A percentile compares a stretch with the other conserved stretches of the same genome.
Evolutionary conservation across 495 filamentous ascomycete genomes (phyloP).

Genomic region (Lasiosphaeria hispida): DNA sequence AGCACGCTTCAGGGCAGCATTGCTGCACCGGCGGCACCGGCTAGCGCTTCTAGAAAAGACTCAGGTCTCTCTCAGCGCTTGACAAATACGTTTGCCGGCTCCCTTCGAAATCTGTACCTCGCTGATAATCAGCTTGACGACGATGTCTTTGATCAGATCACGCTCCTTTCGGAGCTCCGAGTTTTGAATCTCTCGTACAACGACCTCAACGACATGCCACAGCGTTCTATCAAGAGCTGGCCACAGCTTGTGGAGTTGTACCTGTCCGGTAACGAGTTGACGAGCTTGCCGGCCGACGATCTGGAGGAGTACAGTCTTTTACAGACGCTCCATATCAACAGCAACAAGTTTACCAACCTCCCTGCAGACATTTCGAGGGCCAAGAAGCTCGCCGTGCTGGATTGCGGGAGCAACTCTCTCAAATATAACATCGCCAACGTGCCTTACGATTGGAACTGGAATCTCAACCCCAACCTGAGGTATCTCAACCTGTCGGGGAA

Average conservation of each 20-base stretch:
- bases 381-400: constrained; percentile 71
- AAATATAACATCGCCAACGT: constrained; percentile 99
- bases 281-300: constrained; percentile 88
- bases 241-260: constrained; percentile 86
- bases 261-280: constrained; percentile 91
- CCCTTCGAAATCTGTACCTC: constrained; percentile 77
- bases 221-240: constrained; percentile 83
- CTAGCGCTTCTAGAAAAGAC: constrained; percentile 68
- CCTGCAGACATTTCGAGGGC: constrained; percentile 95
- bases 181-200: constrained; percentile 95
- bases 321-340: constrained; percentile 91
- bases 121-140: constrained; percentile 93
- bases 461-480: constrained; percentile 90
- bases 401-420: constrained; percentile 92
- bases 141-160: constrained; percentile 89
- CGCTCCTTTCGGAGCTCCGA: constrained; percentile 76
- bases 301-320: constrained; percentile 82
- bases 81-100: constrained; percentile 79
- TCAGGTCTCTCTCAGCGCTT: constrained; percentile 74
- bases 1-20: constrained; percentile 30
- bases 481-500: constrained; percentile 98
- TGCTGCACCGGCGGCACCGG: constrained; percentile 53
- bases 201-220: constrained; percentile 85
- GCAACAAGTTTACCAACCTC: constrained; percentile 94
- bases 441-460: constrained; percentile 99